Conservation (phyloP, 176 grass and related monocot species). For the Pontederia paniculata region DNA sequence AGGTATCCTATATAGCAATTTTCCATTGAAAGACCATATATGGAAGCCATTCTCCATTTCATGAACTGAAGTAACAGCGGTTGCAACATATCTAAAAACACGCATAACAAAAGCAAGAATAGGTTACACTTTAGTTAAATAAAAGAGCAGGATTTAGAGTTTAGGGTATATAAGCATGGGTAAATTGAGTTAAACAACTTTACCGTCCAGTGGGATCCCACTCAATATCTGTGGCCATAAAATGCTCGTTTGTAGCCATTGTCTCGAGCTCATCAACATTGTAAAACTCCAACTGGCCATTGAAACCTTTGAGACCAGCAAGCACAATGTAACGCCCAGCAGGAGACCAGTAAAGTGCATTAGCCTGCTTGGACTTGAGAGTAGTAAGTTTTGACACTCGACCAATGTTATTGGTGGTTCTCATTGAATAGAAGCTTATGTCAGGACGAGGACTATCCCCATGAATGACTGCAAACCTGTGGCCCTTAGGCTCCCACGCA, state of each 20-base stretch:
- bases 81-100: conserved; percentile 50
- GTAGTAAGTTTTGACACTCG: conserved; percentile 78
- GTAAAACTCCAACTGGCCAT: conserved; percentile 85
- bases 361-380: conserved; percentile 83
- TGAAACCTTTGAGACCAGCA: conserved; percentile 89
- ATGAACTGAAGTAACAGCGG: conserved; percentile 77
- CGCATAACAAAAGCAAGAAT: not conserved
- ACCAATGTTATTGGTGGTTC: conserved; percentile 30
- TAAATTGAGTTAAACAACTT: not conserved
- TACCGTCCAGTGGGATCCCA: conserved; percentile 97
- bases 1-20: conserved; percentile 69
- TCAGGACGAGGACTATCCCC: conserved; percentile 79
- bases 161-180: not conserved
- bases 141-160: too few relatives aligned
- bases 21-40: conserved; percentile 82
- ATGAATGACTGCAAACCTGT: conserved; percentile 86
- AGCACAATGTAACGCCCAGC: conserved; percentile 66
- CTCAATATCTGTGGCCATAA: conserved; percentile 85
- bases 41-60: conserved; percentile 94
- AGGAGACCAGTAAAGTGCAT: conserved; percentile 86
- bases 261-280: conserved; percentile 97
- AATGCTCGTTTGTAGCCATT: conserved; percentile 90
- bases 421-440: conserved; percentile 79
- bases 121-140: not conserved
- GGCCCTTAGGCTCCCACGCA: conserved; percentile 88